Percentiles rank a stretch among this genome's conserved stretches.
Evolutionary conservation across 345 rosid genomes (phyloP).

Genomic region (Aquilaria malaccensis): DNA sequence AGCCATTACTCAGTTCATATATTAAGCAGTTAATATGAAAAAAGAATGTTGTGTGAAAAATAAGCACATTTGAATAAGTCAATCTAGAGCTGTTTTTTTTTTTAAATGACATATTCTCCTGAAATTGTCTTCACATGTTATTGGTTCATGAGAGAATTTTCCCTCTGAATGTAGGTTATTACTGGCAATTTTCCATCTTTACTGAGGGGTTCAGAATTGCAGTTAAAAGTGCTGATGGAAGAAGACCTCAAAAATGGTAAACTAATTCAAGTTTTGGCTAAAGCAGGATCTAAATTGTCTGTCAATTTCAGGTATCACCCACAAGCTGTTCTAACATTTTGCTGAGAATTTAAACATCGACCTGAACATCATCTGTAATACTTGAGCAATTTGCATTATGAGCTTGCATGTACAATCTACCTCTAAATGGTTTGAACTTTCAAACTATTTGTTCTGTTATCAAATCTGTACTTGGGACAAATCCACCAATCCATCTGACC

Average conservation of each 20-base stretch:
- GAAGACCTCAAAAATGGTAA: constrained; percentile 35
- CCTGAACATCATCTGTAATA: too few species aligned
- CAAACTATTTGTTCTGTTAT: constrained; percentile 3
- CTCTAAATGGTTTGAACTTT: neutral
- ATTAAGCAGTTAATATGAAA: too few species aligned
- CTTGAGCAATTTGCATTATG: constrained; percentile 3
- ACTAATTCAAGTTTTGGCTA: constrained; percentile 52
- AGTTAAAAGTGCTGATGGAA: constrained; percentile 40
- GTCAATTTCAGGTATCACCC: constrained; percentile 53
- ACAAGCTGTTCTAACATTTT: neutral
- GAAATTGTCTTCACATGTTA: too few species aligned
- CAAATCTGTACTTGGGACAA: neutral
- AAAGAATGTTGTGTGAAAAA: too few species aligned
- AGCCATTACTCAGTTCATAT: too few species aligned
- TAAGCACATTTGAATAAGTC: too few species aligned
- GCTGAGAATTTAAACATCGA: neutral
- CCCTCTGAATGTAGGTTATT: constrained; percentile 39
- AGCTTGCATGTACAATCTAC: neutral
- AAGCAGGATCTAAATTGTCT: constrained; percentile 63
- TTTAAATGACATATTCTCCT: too few species aligned
- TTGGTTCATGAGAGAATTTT: neutral
- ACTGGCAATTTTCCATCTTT: constrained; percentile 60
- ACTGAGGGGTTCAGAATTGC: constrained; percentile 63
- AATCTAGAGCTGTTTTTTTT: too few species aligned
- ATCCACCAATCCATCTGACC: constrained; percentile 7